Percentiles rank a stretch among this genome's conserved stretches.
Conservation (phyloP, 306 rosid species). For the Casuarina cunninghamiana region DNA sequence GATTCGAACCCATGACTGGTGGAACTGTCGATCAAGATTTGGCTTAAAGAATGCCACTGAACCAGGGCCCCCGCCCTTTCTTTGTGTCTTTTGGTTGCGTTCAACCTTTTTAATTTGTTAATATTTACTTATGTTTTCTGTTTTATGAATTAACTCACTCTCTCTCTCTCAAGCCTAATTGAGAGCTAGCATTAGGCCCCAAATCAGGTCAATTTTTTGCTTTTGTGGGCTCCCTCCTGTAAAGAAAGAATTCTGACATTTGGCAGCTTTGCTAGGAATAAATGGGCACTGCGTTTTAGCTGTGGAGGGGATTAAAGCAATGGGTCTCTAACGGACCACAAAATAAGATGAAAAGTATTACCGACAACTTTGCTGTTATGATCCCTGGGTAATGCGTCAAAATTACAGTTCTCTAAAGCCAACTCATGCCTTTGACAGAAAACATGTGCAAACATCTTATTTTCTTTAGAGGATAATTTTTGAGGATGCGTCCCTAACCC, state of each 20-base stretch:
- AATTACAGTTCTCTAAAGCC: not conserved
- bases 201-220: not conserved
- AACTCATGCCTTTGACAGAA: not conserved
- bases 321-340: not conserved
- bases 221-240: too few relatives aligned
- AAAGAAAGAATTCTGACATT: not conserved
- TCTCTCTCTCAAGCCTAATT: not conserved
- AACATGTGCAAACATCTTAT: not conserved
- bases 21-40: too few relatives aligned
- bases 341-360: not conserved
- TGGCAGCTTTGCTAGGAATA: not conserved
- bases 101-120: not conserved
- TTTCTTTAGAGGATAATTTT: not conserved
- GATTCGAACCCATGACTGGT: too few relatives aligned
- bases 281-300: not conserved
- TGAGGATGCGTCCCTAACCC: not conserved
- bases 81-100: not conserved
- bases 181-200: not conserved
- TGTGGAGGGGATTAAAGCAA: not conserved
- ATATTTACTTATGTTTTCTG: not conserved
- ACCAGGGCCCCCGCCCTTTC: too few relatives aligned
- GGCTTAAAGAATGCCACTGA: too few relatives aligned
- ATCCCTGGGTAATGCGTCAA: not conserved
- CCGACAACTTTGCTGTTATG: not conserved
- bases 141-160: not conserved